Conservation (phyloP, 192 early-diverging fungal genomes). For the Phlyctochytrium bullatum region DNA sequence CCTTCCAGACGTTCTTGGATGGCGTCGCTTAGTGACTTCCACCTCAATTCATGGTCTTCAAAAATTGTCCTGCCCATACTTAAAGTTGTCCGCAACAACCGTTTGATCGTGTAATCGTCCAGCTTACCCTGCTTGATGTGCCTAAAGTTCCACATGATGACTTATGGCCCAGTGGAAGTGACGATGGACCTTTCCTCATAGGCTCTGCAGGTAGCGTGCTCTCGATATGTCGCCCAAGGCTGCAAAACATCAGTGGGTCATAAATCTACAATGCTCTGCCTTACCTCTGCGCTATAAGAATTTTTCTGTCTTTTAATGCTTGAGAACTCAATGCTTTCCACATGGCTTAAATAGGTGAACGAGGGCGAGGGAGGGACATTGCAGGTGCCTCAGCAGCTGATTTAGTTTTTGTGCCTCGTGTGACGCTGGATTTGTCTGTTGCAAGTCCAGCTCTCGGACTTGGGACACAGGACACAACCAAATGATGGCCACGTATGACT, state of each 20-base stretch:
- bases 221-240: slow-evolving; percentile 58
- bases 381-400: too few species aligned
- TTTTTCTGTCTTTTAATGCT: slow-evolving; percentile 53
- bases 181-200: slow-evolving; percentile 79
- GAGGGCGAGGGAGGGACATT: too few species aligned
- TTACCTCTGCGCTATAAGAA: slow-evolving; percentile 55
- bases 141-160: slow-evolving; percentile 89
- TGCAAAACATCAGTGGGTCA: slow-evolving; percentile 49
- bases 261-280: slow-evolving; percentile 1
- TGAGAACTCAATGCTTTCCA: slow-evolving; percentile 57
- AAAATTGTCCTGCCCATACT: slow-evolving; percentile 77
- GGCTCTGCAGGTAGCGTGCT: slow-evolving; percentile 44
- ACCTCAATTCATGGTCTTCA: too few species aligned
- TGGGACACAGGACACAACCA: too few species aligned
- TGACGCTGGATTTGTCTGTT: too few species aligned
- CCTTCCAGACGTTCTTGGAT: too few species aligned
- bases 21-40: too few species aligned
- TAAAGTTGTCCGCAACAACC: slow-evolving; percentile 93
- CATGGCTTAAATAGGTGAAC: too few species aligned
- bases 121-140: slow-evolving; percentile 73
- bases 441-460: too few species aligned
- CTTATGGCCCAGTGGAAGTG: slow-evolving; percentile 85
- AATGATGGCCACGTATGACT: too few species aligned
- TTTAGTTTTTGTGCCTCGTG: too few species aligned
- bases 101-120: slow-evolving; percentile 85